Conservation (phyloP, 805 yeast genomes). For the Jamesozyma spencerorum region DNA sequence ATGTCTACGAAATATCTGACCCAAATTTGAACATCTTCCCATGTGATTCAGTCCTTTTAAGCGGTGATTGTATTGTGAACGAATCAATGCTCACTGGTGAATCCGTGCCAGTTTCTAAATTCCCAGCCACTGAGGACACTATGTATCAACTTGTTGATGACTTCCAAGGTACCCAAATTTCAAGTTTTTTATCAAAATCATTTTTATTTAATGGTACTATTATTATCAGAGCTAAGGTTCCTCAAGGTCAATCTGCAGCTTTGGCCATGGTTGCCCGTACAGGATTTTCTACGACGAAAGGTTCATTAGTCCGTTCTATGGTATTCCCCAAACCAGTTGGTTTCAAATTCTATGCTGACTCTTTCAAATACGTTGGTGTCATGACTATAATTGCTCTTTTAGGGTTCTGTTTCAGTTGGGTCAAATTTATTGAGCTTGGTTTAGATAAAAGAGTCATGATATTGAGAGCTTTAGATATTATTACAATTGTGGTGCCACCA, state of each 20-base stretch:
- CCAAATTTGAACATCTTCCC: slow-evolving; percentile 70
- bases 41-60: slow-evolving; percentile 76
- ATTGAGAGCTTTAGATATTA: slow-evolving; percentile 82
- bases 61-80: slow-evolving; percentile 94
- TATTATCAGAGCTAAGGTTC: slow-evolving; percentile 69
- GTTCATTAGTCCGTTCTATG: slow-evolving; percentile 90
- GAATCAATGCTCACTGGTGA: slow-evolving; percentile 98
- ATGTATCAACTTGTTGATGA: slow-evolving; percentile 49
- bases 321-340: slow-evolving; percentile 91
- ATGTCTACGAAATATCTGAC: slow-evolving; percentile 83
- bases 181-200: slow-evolving; percentile 61
- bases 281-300: slow-evolving; percentile 93
- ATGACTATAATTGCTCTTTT: slow-evolving; percentile 78
- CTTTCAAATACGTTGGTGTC: slow-evolving; percentile 91
- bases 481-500: slow-evolving; percentile 97
- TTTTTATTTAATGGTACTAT: slow-evolving; percentile 84
- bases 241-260: slow-evolving; percentile 45
- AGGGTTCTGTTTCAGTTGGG: slow-evolving; percentile 78
- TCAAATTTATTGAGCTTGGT: slow-evolving; percentile 72
- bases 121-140: slow-evolving; percentile 53
- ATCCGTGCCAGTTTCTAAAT: slow-evolving; percentile 89
- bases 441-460: slow-evolving; percentile 61
- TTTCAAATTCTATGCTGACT: slow-evolving; percentile 87
- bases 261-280: slow-evolving; percentile 81
- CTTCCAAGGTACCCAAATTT: slow-evolving; percentile 45